Percentiles rank a stretch among this genome's conserved stretches.
phyloP scores from a whole-genome alignment of 805 yeast genomes.

The Ogataea neopini region DNA sequence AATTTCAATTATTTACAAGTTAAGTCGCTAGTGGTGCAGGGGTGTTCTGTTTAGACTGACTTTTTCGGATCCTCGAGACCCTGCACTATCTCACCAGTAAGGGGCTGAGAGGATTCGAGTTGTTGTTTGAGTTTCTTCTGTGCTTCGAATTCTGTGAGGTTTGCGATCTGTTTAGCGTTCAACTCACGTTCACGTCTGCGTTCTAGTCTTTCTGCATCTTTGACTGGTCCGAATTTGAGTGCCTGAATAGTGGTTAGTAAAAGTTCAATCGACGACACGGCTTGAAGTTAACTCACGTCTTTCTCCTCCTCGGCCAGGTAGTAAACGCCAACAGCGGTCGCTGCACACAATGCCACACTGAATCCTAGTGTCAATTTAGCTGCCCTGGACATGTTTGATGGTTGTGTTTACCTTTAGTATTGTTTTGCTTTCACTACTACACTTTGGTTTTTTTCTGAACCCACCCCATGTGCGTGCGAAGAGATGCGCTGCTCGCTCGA shows the following conservation, averaged over 20 bases:
- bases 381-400: conserved; percentile 66
- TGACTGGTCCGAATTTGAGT: conserved; percentile 79
- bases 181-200: conserved; percentile 41
- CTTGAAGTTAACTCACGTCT: conserved; percentile 40
- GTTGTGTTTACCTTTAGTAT: background rate
- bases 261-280: background rate
- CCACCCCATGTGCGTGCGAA: background rate
- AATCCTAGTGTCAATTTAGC: conserved; percentile 72
- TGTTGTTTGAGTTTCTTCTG: conserved; percentile 62
- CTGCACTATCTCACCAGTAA: conserved; percentile 51
- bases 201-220: conserved; percentile 69
- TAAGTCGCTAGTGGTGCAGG: conserved; percentile 1
- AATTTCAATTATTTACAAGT: background rate
- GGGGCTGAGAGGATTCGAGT: conserved; percentile 62
- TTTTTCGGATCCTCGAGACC: conserved; percentile 36
- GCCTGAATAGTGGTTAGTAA: conserved; percentile 39
- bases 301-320: conserved; percentile 69
- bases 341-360: conserved; percentile 54
- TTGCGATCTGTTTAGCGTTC: conserved; percentile 46
- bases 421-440: background rate
- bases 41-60: background rate
- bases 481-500: background rate
- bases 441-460: background rate
- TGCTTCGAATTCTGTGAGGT: conserved; percentile 63
- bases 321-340: conserved; percentile 69